Base-by-base conservation (phyloP, 2,329 filamentous ascomycete species). In the Fusarium pseudoanthophilum region DNA sequence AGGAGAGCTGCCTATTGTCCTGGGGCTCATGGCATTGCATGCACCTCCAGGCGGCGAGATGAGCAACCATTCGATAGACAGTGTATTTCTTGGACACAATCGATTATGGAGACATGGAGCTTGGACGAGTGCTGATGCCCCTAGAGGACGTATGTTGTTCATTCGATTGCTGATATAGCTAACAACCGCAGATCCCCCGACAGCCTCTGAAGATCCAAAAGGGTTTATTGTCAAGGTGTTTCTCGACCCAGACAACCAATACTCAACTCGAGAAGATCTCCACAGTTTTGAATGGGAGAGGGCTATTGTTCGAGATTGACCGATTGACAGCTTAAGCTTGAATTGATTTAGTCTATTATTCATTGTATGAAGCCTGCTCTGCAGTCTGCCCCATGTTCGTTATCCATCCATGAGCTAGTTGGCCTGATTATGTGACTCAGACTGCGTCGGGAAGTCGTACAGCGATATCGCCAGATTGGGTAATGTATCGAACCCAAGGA, bases 401-500 rank as follows among this genome's bases (percentile, higher is more conserved):
- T 65, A 59, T 67, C 65, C 70, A 70, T 42, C 36, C 40, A 37
- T 69, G 64, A 66, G 57, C 21, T 46, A 63, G 30, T 21, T 21
- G 20, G 42, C 59, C 74, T 56, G 59, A 57, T 66, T 68, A 64
- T 52, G 45, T 73, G 36, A 45, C 43, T 60, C 86, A 94, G 84
- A 93, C 92, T 72, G 92, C 93, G 82, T 98, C 95, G n/a, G 95
- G 95, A 83, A 98, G 88, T 78, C 95, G 90, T 69, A 98, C 95
- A 32, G 95, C 95, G 81, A 98, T 98, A 81, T 98, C 95, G 75
- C 95, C 95, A 20, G 95, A 97, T 83, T 98, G 96, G 74, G 95
- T 99, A 80, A 99, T 99, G 84, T 99, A 99, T 79, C 96, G 91
- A 32, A 99, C 96, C 96, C 96, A 99, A 2, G 96, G 96, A 60